Percentiles rank a stretch among this genome's conserved stretches.
Evolutionary conservation across 2,329 filamentous ascomycete species (phyloP).

Genomic region (Corynespora cassiicola): DNA sequence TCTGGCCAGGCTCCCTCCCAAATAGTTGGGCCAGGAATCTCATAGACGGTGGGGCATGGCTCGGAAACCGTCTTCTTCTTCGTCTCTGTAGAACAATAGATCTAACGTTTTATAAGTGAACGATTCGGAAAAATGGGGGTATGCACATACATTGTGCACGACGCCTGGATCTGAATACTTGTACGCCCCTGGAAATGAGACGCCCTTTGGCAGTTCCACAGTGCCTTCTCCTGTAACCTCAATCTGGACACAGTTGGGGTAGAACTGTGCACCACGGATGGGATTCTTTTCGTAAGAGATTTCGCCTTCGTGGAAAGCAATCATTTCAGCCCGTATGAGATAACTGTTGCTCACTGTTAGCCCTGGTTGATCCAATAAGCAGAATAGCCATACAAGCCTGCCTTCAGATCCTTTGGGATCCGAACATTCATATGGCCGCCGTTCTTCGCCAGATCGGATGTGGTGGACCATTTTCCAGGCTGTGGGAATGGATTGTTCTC

Average conservation of each 20-base stretch:
- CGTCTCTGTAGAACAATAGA: conserved; percentile 45
- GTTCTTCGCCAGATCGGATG: conserved; percentile 28
- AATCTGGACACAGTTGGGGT: conserved; percentile 51
- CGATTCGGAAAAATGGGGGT: background rate
- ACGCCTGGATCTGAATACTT: conserved; percentile 43
- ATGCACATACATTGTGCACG: conserved; percentile 44
- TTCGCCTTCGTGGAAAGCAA: conserved; percentile 50
- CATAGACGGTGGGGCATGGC: conserved; percentile 39
- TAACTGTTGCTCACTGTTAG: conserved; percentile 31
- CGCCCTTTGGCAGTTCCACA: conserved; percentile 41
- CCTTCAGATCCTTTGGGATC: conserved; percentile 43
- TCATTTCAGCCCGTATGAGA: conserved; percentile 51
- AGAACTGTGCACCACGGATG: conserved; percentile 47
- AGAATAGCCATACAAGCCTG: conserved; percentile 35
- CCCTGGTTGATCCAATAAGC: conserved; percentile 19
- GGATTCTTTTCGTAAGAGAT: conserved; percentile 34
- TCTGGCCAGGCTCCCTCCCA: conserved; percentile 41
- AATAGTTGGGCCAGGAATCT: conserved; percentile 49
- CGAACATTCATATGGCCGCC: conserved; percentile 35
- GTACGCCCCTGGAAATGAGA: conserved; percentile 54
- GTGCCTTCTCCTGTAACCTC: conserved; percentile 41
- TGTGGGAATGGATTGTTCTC: conserved; percentile 37
- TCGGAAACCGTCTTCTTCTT: conserved; percentile 30
- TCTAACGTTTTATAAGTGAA: conserved; percentile 23
- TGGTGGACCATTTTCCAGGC: conserved; percentile 43